These are phyloP conservation scores for Hericium coralloides DNA, from an alignment of 768 basidiomycete genomes.

Conservation along the genomic window DNA sequence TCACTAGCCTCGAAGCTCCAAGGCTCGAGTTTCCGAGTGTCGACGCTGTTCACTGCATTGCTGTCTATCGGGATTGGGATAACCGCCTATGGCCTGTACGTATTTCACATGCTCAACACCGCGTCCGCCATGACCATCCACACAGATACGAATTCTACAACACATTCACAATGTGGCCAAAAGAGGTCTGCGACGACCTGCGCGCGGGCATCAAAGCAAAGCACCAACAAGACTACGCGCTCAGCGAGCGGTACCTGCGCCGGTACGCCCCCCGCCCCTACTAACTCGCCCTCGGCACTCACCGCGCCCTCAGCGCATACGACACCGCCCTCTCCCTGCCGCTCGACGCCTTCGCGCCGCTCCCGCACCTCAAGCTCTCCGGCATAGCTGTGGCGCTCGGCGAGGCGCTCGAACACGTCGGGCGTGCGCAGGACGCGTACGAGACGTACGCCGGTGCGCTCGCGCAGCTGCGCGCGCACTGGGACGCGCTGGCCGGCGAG, in stretches of 20 bases:
- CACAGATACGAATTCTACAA: conserved; percentile 47
- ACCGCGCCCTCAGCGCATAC: conserved; percentile 38
- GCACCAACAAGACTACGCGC: conserved; percentile 41
- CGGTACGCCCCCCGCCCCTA: conserved; percentile 32
- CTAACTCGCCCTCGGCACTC: not conserved
- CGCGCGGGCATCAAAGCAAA: conserved; percentile 58
- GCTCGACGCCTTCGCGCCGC: conserved; percentile 23
- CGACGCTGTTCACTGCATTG: not conserved
- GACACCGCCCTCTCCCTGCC: conserved; percentile 41
- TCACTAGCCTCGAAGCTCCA: not conserved
- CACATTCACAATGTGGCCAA: conserved; percentile 58
- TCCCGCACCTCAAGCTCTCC: conserved; percentile 56
- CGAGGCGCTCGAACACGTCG: conserved; percentile 40
- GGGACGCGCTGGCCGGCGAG: conserved; percentile 20
- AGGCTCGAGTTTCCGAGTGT: not conserved
- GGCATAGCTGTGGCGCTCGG: conserved; percentile 58
- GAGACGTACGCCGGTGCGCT: conserved; percentile 17
- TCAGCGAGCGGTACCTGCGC: conserved; percentile 42
- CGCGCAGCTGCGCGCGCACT: conserved; percentile 18
- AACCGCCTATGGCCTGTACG: not conserved
- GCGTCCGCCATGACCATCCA: not conserved
- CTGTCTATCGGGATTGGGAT: not conserved
- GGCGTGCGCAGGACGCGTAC: conserved; percentile 23
- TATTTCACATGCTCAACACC: not conserved
- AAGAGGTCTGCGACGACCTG: conserved; percentile 51